Evolutionary conservation across 495 filamentous ascomycete species (phyloP), one percentile per base, ranked within the genome.

Genomic region (Saxophila tyrrhenica): DNA sequence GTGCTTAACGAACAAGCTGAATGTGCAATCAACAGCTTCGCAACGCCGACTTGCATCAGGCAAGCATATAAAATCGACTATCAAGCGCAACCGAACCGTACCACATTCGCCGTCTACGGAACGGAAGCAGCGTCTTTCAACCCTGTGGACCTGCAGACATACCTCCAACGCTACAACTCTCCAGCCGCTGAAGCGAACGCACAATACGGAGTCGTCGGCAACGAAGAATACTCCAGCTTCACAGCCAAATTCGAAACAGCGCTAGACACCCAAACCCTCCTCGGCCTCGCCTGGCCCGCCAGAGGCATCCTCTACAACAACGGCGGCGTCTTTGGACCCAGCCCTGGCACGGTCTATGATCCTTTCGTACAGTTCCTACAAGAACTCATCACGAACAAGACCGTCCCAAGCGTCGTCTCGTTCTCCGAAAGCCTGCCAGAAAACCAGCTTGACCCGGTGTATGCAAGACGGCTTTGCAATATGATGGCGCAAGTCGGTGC

Each of bases 401-500:
- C 48, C 10, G 29, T 51, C 17, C 48, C 48, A 13, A 51, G 48
- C 25, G 48, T 51, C n/a, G 48, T 51, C 8, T 51, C 48, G 3
- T 51, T 51, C 35, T 51, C 48, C 17, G 48, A 51, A 25, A 39
- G 48, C 25, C 38, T 51, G 48, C 24, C 48, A 24, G 69, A 71
- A 53, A 66, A 69, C 41, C 56, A 65, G 0, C 51, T 71, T 23
- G 67, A 67, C 2, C 19, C 49, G 19, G 55, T 57, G 20, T 71
- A 70, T 52, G 66, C 67, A 11, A 42, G 55, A 15, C 56, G 62
- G 0, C 67, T 66, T 8, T 71, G 69, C 62, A 54, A 60, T 43
- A 51, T 63, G 35, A 67, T 67, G 45, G 68, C 54, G 39, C 63
- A 65, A 41, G 57, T 71, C 13, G 69, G 66, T 32, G 64, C 62